These are phyloP conservation scores for Ormosia semicastrata DNA, from an alignment of 306 rosid species.

Conservation along the genomic window DNA sequence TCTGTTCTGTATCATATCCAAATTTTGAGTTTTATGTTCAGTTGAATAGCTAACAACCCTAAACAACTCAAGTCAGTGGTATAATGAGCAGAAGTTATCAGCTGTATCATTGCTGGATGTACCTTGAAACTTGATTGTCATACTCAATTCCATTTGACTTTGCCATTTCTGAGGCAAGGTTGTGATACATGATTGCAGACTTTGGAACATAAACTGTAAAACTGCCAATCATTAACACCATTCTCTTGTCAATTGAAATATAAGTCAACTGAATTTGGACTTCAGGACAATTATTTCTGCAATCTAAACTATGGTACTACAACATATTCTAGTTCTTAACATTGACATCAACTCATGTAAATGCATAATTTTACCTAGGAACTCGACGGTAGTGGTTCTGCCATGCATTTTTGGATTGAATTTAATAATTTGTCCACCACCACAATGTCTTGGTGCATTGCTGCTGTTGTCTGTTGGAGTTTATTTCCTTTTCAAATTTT, in stretches of 20 bases:
- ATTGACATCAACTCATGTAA: neutral
- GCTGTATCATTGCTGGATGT: neutral
- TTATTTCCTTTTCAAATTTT: neutral
- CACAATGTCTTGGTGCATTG: neutral
- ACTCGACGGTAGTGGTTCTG: neutral
- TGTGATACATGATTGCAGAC: neutral
- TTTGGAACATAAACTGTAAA: neutral
- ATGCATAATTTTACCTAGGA: neutral
- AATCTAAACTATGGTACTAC: neutral
- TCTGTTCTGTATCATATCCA: conserved; percentile 4
- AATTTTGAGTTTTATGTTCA: neutral
- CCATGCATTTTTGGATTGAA: conserved; percentile 24
- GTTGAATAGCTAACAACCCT: neutral
- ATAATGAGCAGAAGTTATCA: neutral
- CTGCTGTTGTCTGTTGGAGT: neutral
- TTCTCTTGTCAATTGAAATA: neutral
- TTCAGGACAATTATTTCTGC: neutral
- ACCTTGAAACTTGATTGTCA: neutral
- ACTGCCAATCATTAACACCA: neutral
- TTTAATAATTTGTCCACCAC: conserved; percentile 34
- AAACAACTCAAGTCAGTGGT: neutral
- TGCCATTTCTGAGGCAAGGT: neutral
- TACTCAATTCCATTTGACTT: neutral
- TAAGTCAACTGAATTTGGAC: neutral
- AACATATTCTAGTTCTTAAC: neutral